Conservation (phyloP, 768 basidiomycete genomes). For the Xanthoconium stramineum region DNA sequence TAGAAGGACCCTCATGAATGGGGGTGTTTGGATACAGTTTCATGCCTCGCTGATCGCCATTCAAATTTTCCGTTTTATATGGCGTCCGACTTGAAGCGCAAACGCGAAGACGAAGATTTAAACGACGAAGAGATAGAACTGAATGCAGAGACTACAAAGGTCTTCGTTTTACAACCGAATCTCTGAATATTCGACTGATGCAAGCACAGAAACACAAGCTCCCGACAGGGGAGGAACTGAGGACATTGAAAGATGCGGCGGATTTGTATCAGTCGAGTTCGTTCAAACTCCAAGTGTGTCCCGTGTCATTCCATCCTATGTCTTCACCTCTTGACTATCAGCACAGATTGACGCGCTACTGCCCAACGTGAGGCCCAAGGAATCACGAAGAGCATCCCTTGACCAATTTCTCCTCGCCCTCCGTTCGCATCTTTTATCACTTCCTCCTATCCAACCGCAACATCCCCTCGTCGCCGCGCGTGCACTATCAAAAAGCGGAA, state of each 20-base stretch:
- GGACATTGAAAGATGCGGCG: constrained; percentile 67
- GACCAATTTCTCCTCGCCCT: constrained; percentile 68
- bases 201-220: constrained; percentile 38
- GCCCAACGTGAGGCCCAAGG: constrained; percentile 66
- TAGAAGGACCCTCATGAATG: not conserved
- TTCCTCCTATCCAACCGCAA: constrained; percentile 55
- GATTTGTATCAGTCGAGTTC: constrained; percentile 74
- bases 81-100: constrained; percentile 27
- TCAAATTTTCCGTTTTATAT: constrained; percentile 11
- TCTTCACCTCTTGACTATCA: constrained; percentile 9
- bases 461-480: constrained; percentile 68
- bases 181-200: not conserved
- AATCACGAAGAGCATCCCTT: constrained; percentile 51
- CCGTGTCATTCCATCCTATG: not conserved
- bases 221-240: constrained; percentile 68
- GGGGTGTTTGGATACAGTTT: constrained; percentile 13
- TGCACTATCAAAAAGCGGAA: constrained; percentile 46
- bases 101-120: constrained; percentile 15
- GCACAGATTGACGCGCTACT: constrained; percentile 75
- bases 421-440: constrained; percentile 57
- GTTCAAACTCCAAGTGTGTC: constrained; percentile 77
- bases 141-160: constrained; percentile 14
- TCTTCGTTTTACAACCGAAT: not conserved
- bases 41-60: not conserved
- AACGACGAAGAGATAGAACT: not conserved